Evolutionary conservation across 345 rosid genomes (phyloP), one percentile per base, ranked within the genome.

Genomic region (Punica granatum): DNA sequence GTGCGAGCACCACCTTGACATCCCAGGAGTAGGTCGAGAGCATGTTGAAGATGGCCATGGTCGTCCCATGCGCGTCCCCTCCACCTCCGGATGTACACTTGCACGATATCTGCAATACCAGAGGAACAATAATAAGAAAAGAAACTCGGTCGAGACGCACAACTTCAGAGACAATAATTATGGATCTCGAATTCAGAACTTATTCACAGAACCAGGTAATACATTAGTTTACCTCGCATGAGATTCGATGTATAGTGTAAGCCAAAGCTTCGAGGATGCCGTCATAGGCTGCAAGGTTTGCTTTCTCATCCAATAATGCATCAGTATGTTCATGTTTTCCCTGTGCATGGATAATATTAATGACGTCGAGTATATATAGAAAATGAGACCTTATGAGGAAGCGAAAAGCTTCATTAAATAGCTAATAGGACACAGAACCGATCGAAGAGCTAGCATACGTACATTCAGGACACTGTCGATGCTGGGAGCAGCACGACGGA

Each of bases 11-110:
- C 65, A 77, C 67, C 76, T 85, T 82, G 0, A 81, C 85, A 36
- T 85, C 86, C 89, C 89, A 82, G 0, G 77, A 67, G 31, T 73
- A 80, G 76, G 67, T 61, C 14, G 84, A 73, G 26, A 82, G 74
- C 13, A 41, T 54, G 78, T 77, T 66, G 46, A 85, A 74, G 56
- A 85, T 59, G 26, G 60, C 67, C 80, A 80, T 78, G 10, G 83
- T 73, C 46, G 79, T 80, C 25, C 74, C 72, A 65, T 78, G 80
- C 1, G 79, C 86, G 63, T 77, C 86, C 42, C 73, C 83, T 28
- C 83, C 80, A 30, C 82, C 79, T 3, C 66, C 48, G 46, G 66
- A 63, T 26, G 80, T 67, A 75, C 85, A 82, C 67, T 82, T 82
- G 85, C 86, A 82, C 11, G 83, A 71, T 48, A 79, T 63, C 83